Evolutionary conservation across 495 filamentous ascomycete species (phyloP), one percentile per base, ranked within the genome.

Genomic region (Neurospora tetrasperma): DNA sequence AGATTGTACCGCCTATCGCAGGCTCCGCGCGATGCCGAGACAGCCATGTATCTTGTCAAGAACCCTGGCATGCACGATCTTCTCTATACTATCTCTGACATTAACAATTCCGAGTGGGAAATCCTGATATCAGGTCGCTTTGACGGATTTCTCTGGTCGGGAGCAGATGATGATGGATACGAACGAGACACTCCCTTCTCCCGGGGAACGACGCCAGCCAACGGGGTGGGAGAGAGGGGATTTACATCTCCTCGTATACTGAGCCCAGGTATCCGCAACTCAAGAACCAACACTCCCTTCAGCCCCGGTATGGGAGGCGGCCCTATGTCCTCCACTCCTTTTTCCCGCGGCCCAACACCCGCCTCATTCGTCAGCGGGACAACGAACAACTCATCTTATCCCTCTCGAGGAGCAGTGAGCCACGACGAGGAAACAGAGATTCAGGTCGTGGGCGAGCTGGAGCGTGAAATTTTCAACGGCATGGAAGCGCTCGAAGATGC

Each of bases 401-500:
- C 80, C 0, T 76, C 74, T 42, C 80, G 84, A 35, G 78, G 79
- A 31, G 81, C 85, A 27, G 93, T 99, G 20, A 92, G 93, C 6
- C 82, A 96, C 66, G 96, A 99, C 79, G 96, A 99, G 82, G 96
- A 99, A 76, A 92, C 92, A 62, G 96, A 99, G 79, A 95, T 98
- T 72, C 90, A 92, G 0, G 89, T 92, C 12, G 84, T 98, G 11
- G 95, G 93, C 2, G 93, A 97, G 79, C 88, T 99, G 46, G 96
- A 99, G 78, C 90, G 93, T 6, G 94, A 97, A 75, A 97, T 99
- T 74, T 97, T 92, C 83, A 87, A 88, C 39, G 91, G 93, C 59
- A 97, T 99, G 92, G 96, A 98, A 81, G 89, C 91, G 16, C 88
- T 99, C 42, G 96, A 98, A 81, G 92, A 97, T 79, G 94, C 96